Conservation (phyloP, 257 asterid genomes). For the Salvia miltiorrhiza region DNA sequence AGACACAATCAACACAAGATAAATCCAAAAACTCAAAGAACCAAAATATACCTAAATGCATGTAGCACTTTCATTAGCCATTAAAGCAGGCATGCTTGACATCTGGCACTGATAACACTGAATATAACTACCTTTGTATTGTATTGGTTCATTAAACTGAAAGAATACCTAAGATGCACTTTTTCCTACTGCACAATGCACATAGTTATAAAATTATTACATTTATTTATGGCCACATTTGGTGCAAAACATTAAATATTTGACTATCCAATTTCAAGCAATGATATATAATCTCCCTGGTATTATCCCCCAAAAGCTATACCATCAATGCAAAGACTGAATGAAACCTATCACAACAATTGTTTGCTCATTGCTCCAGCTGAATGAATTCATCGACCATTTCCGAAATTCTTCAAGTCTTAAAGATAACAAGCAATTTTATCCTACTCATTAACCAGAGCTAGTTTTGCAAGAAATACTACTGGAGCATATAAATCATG, state of each 20-base stretch:
- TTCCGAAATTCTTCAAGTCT: background rate
- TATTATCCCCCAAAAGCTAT: background rate
- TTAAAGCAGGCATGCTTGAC: background rate
- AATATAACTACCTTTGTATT: background rate
- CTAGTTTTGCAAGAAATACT: background rate
- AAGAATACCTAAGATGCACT: background rate
- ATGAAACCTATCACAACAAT: background rate
- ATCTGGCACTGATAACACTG: background rate
- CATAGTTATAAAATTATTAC: background rate
- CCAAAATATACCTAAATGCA: background rate
- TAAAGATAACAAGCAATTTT: background rate
- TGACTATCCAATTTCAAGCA: too few species aligned
- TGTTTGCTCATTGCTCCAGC: background rate
- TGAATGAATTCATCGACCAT: background rate
- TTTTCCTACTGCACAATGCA: background rate
- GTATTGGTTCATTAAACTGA: background rate
- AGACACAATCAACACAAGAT: conserved; percentile 5
- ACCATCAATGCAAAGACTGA: background rate
- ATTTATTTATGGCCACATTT: background rate
- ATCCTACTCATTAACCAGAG: background rate
- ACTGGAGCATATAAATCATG: background rate
- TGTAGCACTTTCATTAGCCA: background rate
- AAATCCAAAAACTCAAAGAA: conserved; percentile 12
- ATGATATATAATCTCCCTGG: too few species aligned
- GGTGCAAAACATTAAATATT: background rate